A percentile compares a stretch with the other conserved stretches of the same genome.
phyloP scores from a whole-genome alignment of 225 moss, liverwort and hornwort genomes.

The Sphagnum contortum region DNA sequence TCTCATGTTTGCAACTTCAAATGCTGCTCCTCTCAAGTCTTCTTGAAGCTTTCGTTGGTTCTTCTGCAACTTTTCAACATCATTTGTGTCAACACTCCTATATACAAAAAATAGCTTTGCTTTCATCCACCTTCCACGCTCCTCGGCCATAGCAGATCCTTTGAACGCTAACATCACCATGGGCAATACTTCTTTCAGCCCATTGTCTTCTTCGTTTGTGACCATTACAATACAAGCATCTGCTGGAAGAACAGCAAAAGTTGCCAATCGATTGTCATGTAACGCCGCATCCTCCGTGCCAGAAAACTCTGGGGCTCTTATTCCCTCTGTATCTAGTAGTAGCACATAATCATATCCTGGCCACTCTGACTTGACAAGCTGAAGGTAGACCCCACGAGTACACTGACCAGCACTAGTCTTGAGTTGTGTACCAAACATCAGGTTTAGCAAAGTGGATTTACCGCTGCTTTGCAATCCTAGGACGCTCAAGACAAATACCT shows the following conservation, averaged over 20 bases:
- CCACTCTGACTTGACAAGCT: conserved; percentile 21
- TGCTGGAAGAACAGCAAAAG: conserved; percentile 15
- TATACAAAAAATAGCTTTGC: conserved; percentile 26
- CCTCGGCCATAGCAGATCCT: conserved; percentile 15
- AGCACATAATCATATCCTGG: conserved; percentile 17
- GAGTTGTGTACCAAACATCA: conserved; percentile 17
- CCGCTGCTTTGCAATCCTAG: conserved; percentile 22
- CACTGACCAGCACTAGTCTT: conserved; percentile 15
- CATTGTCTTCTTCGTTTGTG: conserved; percentile 6
- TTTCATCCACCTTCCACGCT: conserved; percentile 9
- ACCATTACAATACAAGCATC: conserved; percentile 12
- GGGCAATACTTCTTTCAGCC: conserved; percentile 10
- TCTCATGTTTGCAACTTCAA: background rate
- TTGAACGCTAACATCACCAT: conserved; percentile 24
- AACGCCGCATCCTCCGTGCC: background rate
- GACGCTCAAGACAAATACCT: conserved; percentile 20
- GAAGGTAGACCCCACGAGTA: conserved; percentile 24
- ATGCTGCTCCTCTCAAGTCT: conserved; percentile 3
- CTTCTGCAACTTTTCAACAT: conserved; percentile 1
- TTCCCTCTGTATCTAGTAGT: conserved; percentile 8
- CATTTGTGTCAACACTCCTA: conserved; percentile 14
- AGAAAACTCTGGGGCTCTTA: conserved; percentile 10
- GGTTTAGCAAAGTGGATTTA: conserved; percentile 21
- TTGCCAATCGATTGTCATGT: conserved; percentile 12
- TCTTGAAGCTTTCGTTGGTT: conserved; percentile 3